Base-by-base conservation (phyloP, 108 stramenopile genomes). In the Cylindrotheca fusiformis region DNA sequence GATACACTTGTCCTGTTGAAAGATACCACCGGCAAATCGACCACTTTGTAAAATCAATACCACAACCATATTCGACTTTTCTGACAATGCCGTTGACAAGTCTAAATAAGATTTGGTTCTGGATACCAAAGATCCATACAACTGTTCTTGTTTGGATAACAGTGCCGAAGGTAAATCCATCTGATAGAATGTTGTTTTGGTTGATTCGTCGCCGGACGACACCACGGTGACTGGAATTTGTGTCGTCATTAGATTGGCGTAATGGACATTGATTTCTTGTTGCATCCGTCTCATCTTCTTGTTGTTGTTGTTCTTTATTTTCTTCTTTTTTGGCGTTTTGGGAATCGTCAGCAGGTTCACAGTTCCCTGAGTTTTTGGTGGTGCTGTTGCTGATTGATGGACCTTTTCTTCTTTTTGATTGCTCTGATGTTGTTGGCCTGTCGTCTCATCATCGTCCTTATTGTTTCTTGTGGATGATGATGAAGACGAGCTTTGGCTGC, bases 11-110 rank as follows among this genome's bases (percentile, higher is more conserved):
- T 62, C 77, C 24, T 52, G 33, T 31, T 52, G 45, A 57, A 75
- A 90, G 10, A 84, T 77, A 47, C 77, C 88, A 20, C 67, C 78
- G 0, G 85, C 88, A 63, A 94, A 90, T 52, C 88, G 51, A 0
- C 92, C 92, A 25, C 79, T 81, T 56, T 76, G 83, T 0, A 94
- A 28, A 25, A 85, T 48, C 32, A 94, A 58, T 1, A 92, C 79
- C n/a, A 93, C 50, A 19, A 87, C 60, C 21, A 1, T 58, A 20
- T 25, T 52, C 1, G 17, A 12, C 3, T 26, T 26, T 6, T 24
- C 20, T 3, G 32, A 55, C 29, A 58, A 23, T 32, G 3, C n/a
- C 31, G 33, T 27, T 20, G 48, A 56, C 29, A 57, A 54, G 14
- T 4, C 26, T 32, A n/a, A 22, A n/a, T 51, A 31, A 8, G 48